Evolutionary conservation across 495 filamentous ascomycete species (phyloP), one percentile per base, ranked within the genome.

Genomic region (Aspergillus asperescens): DNA sequence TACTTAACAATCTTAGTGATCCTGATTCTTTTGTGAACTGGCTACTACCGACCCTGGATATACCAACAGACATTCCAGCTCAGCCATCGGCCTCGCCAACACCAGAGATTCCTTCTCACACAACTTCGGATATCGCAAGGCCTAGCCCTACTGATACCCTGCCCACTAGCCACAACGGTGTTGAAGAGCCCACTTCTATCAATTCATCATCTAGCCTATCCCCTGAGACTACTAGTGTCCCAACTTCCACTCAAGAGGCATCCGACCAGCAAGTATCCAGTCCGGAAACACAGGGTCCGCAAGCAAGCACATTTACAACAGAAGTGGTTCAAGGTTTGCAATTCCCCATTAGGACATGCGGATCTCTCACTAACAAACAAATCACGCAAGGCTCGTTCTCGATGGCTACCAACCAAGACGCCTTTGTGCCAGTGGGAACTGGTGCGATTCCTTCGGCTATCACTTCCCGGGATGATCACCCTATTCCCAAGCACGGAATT

Each of bases 341-440:
- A 13, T 4, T n/a, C 16, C 12, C 23, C 18, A 8, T 0, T 15
- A 1, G 18, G 20, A 7, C 6, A 31, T 18, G 1, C 18, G 5
- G n/a, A 44, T 16, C n/a, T 27, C 23, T 42, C 16, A 9, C 24
- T 46, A 32, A 46, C 42, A 31, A 15, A 0, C 35, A 5, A 18
- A 40, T 40, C 7, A 15, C 18, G 15, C 34, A 4, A 47, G 44
- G 20, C 8, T 3, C 25, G 1, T 3, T 6, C 23, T 19, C 25
- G 6, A 52, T 43, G 49, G 27, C 27, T 19, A 54, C 35, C n/a
- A 48, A 60, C 32, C 73, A 74, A 43, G 69, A 81, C 59, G 68
- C 75, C 24, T 81, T 81, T 52, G 59, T 73, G 8, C 85, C 88
- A 20, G 74, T 91, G 46, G 77, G 77, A 45, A 84, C 80, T 12